These are phyloP conservation scores for Nicotiana knightiana DNA, from an alignment of 257 asterid species.

Conservation along the genomic window DNA sequence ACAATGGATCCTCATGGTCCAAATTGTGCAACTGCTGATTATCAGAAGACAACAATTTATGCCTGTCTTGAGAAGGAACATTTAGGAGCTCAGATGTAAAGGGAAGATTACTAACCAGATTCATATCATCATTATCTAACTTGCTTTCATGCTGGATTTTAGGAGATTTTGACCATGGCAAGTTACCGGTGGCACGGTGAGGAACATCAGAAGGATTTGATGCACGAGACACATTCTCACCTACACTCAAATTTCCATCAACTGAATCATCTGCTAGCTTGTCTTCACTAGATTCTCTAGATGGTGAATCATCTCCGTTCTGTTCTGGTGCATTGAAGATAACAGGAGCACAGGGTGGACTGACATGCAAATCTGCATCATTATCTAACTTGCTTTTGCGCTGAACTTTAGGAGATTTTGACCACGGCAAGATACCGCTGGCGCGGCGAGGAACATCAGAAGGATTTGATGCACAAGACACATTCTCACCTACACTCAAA, in stretches of 20 bases:
- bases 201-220: conserved; percentile 25
- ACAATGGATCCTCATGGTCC: conserved; percentile 13
- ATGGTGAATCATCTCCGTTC: conserved; percentile 28
- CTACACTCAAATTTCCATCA: conserved; percentile 8
- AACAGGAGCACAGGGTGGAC: conserved; percentile 23
- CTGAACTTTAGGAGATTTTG: conserved; percentile 21
- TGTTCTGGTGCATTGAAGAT: conserved; percentile 22
- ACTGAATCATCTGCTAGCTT: conserved; percentile 26
- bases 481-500: conserved; percentile 15
- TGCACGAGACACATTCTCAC: conserved; percentile 15
- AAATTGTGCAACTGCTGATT: conserved; percentile 15
- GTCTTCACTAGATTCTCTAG: conserved; percentile 26
- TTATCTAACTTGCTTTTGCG: conserved; percentile 20
- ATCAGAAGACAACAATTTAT: conserved; percentile 18
- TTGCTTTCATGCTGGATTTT: conserved; percentile 24
- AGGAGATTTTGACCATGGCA: conserved; percentile 15
- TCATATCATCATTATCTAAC: conserved; percentile 17
- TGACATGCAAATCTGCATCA: conserved; percentile 12
- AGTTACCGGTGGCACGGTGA: conserved; percentile 19
- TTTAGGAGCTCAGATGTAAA: conserved; percentile 9
- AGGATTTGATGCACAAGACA: conserved; percentile 13
- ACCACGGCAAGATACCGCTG: conserved; percentile 19
- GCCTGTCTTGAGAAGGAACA: conserved; percentile 14
- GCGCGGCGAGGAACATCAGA: conserved; percentile 24
- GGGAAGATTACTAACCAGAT: conserved; percentile 16